Evolutionary conservation across 2,329 filamentous ascomycete species (phyloP), one percentile per base, ranked within the genome.

Genomic region (Pyrenophora graminea): DNA sequence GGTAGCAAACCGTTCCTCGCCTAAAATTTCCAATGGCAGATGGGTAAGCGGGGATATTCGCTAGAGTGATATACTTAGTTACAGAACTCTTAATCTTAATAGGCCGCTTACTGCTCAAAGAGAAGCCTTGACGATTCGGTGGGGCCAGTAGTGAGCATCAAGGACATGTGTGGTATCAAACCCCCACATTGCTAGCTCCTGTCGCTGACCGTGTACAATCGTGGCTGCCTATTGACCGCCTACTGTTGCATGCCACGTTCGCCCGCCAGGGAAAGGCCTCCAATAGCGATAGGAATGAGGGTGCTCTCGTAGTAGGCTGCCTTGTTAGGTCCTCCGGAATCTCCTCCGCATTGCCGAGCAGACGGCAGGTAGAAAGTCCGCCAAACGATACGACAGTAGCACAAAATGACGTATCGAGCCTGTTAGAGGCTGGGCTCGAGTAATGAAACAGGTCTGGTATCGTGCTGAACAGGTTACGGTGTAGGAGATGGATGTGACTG

Each of bases 331-430:
- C 37, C 36, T 51, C 42, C 46, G 51, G 51, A 43, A 46, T 48
- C 39, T 33, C 48, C 49, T 56, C 58, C 55, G 53, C 48, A 47
- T 53, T 53, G 50, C 55, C 51, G 53, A 47, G 19, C 39, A 17
- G 23, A 43, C 34, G 39, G 46, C 43, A 49, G 48, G 49, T 47
- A 38, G 32, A 45, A 39, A 43, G 43, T 39, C 38, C 21, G 32
- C 44, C 13, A 10, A 10, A 30, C 36, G n/a, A 6, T 18, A 37
- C 18, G 8, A 21, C 15, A 25, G 25, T 34, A 32, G 27, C 17
- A 31, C 4, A 17, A 10, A 2, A 30, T 34, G 19, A 48, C 19
- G 30, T 34, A 46, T 38, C 32, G 33, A 46, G 33, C 30, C 10
- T 15, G 25, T 9, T 36, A 34, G 34, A 49, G 25, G 7, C 25